Evolutionary conservation across 495 filamentous ascomycete genomes (phyloP).

Genomic region (Podospora anserina): DNA sequence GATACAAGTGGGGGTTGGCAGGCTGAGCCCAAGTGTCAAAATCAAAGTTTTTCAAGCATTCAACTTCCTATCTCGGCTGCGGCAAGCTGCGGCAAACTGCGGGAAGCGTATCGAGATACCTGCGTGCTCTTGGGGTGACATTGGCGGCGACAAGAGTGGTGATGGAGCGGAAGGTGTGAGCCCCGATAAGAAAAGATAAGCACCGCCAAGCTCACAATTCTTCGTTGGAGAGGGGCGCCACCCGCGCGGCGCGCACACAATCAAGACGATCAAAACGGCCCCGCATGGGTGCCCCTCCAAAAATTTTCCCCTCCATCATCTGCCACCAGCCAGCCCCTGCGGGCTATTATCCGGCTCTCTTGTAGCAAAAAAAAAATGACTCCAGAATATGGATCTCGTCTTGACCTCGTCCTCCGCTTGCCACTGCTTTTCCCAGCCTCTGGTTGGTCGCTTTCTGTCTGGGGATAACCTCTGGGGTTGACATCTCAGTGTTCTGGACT

Average conservation of each 20-base stretch:
- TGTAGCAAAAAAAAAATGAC: slow-evolving; percentile 4
- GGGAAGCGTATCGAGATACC: neutral
- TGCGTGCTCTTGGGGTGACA: neutral
- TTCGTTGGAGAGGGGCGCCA: neutral
- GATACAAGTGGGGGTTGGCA: neutral
- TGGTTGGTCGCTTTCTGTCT: neutral
- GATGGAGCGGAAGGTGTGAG: neutral
- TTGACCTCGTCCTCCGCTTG: slow-evolving; percentile 13
- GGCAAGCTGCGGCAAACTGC: too few species aligned
- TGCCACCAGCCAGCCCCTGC: neutral
- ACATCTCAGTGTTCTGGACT: slow-evolving; percentile 4
- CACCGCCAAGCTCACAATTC: neutral
- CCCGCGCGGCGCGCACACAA: slow-evolving; percentile 10
- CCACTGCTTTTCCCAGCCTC: slow-evolving; percentile 16
- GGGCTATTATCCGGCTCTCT: slow-evolving; percentile 13
- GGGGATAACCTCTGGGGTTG: slow-evolving; percentile 7
- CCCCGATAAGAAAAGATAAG: slow-evolving; percentile 1
- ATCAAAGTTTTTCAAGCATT: neutral
- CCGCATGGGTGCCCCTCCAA: slow-evolving; percentile 11
- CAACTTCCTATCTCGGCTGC: neutral
- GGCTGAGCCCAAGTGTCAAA: neutral
- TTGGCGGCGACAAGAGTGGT: neutral
- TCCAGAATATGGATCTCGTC: slow-evolving; percentile 16
- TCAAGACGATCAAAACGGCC: neutral
- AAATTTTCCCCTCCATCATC: slow-evolving; percentile 15